A percentile compares a stretch with the other conserved stretches of the same genome.
Evolutionary conservation across 192 early-diverging fungal species (phyloP).

Genomic region (Coemansia sp.): DNA sequence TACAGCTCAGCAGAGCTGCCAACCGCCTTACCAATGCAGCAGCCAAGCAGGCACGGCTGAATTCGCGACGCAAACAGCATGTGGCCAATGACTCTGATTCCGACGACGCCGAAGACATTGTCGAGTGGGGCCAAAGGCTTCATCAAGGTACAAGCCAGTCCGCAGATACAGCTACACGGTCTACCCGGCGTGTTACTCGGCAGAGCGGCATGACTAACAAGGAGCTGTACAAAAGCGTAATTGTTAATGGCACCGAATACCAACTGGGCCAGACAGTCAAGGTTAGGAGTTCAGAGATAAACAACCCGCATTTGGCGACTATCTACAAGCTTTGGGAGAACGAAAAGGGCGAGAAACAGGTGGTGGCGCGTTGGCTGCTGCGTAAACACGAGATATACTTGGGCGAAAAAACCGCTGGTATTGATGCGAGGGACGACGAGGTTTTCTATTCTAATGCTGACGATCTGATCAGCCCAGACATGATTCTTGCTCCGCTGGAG

Average conservation of each 20-base stretch:
- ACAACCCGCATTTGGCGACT: slow-evolving; percentile 50
- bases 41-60: slow-evolving; percentile 7
- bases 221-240: slow-evolving; percentile 28
- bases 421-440: slow-evolving; percentile 23
- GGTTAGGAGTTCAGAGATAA: slow-evolving; percentile 27
- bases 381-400: slow-evolving; percentile 36
- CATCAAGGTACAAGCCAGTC: background rate
- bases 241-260: slow-evolving; percentile 49
- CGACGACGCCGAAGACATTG: slow-evolving; percentile 15
- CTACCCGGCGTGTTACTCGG: slow-evolving; percentile 53
- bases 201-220: slow-evolving; percentile 57
- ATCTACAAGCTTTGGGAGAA: slow-evolving; percentile 57
- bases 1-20: slow-evolving; percentile 28
- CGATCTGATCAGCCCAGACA: slow-evolving; percentile 41
- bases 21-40: slow-evolving; percentile 30
- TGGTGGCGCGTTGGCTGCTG: slow-evolving; percentile 57
- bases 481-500: slow-evolving; percentile 27
- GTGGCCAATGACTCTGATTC: slow-evolving; percentile 9
- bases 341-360: slow-evolving; percentile 46
- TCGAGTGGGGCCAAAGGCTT: slow-evolving; percentile 35
- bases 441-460: slow-evolving; percentile 51
- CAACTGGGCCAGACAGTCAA: slow-evolving; percentile 38
- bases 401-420: slow-evolving; percentile 1
- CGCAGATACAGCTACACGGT: slow-evolving; percentile 1
- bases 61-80: slow-evolving; percentile 16